Percentiles rank a stretch among this genome's conserved stretches.
phyloP scores from a whole-genome alignment of 2,329 filamentous ascomycete species.

The Alternaria rosae region DNA sequence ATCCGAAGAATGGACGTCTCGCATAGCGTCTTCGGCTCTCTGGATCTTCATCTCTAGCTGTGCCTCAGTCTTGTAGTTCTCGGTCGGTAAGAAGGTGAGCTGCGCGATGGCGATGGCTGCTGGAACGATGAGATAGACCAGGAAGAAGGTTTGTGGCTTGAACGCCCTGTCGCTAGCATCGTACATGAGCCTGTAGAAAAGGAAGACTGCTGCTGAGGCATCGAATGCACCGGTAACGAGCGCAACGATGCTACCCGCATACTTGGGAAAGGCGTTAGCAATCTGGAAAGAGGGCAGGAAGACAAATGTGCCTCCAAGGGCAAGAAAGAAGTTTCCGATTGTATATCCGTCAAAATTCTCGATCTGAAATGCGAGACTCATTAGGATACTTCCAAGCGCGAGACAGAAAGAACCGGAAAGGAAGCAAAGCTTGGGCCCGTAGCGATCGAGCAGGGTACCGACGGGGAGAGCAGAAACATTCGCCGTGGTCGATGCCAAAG shows the following conservation, averaged over 20 bases:
- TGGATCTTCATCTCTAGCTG: conserved; percentile 48
- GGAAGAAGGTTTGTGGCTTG: conserved; percentile 73
- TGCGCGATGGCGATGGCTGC: conserved; percentile 70
- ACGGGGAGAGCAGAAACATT: conserved; percentile 50
- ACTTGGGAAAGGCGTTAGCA: conserved; percentile 80
- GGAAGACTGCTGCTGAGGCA: conserved; percentile 78
- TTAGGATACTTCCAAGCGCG: conserved; percentile 43
- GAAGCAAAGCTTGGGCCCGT: conserved; percentile 45
- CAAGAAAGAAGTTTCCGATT: conserved; percentile 76
- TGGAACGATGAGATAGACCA: conserved; percentile 75
- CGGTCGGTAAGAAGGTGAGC: conserved; percentile 73
- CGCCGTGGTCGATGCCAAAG: conserved; percentile 48
- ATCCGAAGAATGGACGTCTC: conserved; percentile 62
- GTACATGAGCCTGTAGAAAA: conserved; percentile 76
- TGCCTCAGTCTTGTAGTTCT: conserved; percentile 75
- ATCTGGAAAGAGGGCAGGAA: conserved; percentile 87
- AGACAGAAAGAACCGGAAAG: conserved; percentile 44
- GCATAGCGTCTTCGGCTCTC: conserved; percentile 38
- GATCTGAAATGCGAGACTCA: conserved; percentile 49
- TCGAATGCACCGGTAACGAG: conserved; percentile 84
- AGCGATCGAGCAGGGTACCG: conserved; percentile 48
- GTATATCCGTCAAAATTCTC: conserved; percentile 61
- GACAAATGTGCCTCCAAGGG: conserved; percentile 79
- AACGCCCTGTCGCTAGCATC: conserved; percentile 65
- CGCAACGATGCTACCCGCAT: conserved; percentile 80